Conservation (phyloP, 2,329 filamentous ascomycete genomes). For the Cercospora citrullina region DNA sequence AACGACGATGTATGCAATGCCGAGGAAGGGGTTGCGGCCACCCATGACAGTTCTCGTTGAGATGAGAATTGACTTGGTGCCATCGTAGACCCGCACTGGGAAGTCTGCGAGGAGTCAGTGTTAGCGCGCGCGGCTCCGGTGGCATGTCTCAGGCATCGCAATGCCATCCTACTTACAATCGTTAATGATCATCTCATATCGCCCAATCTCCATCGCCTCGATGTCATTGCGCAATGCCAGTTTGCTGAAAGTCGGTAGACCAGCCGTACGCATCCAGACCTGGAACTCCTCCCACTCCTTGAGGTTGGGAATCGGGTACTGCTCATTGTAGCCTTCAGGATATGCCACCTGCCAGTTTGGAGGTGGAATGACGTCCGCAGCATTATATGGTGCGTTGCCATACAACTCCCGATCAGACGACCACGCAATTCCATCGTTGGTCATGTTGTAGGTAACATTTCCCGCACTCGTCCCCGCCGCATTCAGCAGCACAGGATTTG, state of each 20-base stretch:
- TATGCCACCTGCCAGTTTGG: conserved; percentile 80
- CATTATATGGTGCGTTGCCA: conserved; percentile 64
- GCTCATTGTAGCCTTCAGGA: conserved; percentile 65
- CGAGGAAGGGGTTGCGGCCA: conserved; percentile 91
- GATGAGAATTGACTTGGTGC: conserved; percentile 86
- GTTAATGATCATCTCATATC: conserved; percentile 73
- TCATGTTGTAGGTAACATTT: conserved; percentile 70
- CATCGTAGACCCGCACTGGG: conserved; percentile 73
- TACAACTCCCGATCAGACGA: conserved; percentile 78
- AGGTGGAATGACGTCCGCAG: conserved; percentile 70
- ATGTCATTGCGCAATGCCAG: conserved; percentile 80
- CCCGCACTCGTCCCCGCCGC: conserved; percentile 40
- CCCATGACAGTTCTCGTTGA: conserved; percentile 91
- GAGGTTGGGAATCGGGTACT: conserved; percentile 69
- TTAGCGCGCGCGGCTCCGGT: conserved; percentile 14
- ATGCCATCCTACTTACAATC: conserved; percentile 64
- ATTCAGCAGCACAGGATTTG: conserved; percentile 63
- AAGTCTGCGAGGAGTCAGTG: conserved; percentile 63
- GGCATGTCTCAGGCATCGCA: conserved; percentile 2
- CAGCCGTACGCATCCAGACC: conserved; percentile 98
- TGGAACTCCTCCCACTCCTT: conserved; percentile 81
- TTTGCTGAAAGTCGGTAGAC: conserved; percentile 92
- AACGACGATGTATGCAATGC: conserved; percentile 93
- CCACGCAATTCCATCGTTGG: conserved; percentile 80
- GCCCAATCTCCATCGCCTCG: conserved; percentile 65